Evolutionary conservation across 2,329 filamentous ascomycete species (phyloP).

Genomic region (Raffaelea ambrosiae): DNA sequence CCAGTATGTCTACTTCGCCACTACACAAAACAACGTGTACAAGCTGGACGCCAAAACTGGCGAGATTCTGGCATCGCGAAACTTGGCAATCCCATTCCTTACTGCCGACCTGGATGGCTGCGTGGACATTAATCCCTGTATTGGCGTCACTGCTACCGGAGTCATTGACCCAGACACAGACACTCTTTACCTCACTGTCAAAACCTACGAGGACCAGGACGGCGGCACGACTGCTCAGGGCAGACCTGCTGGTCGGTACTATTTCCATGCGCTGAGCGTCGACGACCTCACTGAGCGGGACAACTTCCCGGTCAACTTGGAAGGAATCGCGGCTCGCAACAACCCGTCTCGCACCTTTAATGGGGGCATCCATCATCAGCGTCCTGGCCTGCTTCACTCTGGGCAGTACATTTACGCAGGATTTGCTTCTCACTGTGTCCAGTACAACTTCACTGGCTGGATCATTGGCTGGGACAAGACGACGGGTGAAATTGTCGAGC

Average conservation of each 20-base stretch:
- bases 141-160: conserved; percentile 40
- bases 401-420: conserved; percentile 39
- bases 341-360: conserved; percentile 35
- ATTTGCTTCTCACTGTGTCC: conserved; percentile 41
- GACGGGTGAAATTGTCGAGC: conserved; percentile 32
- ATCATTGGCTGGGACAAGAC: conserved; percentile 38
- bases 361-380: conserved; percentile 37
- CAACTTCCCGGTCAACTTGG: conserved; percentile 32
- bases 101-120: conserved; percentile 36
- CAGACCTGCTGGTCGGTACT: conserved; percentile 31
- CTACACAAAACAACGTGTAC: conserved; percentile 42
- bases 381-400: conserved; percentile 34
- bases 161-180: conserved; percentile 42
- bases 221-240: conserved; percentile 26
- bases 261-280: conserved; percentile 35
- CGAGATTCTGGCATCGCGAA: conserved; percentile 28
- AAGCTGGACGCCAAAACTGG: conserved; percentile 39
- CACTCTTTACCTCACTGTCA: conserved; percentile 38
- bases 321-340: conserved; percentile 34
- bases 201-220: conserved; percentile 35
- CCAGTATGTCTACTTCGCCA: conserved; percentile 40
- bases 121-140: conserved; percentile 35
- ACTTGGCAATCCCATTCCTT: conserved; percentile 36
- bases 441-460: conserved; percentile 42
- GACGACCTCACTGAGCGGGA: conserved; percentile 30